Evolutionary conservation across 371 early-diverging fungal species (phyloP), one percentile per base, ranked within the genome.

Genomic region (Rhizopus arrhizus): DNA sequence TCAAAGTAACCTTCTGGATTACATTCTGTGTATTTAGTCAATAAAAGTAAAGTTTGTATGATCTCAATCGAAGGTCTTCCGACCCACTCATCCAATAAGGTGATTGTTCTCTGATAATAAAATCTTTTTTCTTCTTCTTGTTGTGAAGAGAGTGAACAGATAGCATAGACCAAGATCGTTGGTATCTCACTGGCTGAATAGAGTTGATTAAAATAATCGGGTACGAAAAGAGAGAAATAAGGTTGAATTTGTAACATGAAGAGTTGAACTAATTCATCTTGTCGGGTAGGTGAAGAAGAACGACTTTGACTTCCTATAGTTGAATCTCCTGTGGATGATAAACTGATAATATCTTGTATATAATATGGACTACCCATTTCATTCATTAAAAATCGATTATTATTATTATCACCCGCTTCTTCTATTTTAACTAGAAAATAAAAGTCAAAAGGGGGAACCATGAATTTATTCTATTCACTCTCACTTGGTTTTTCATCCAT

Each of bases 21-120:
- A 53, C 15, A 84, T 51, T 88, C 83, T 43, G 77, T 82, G 60
- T 89, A 91, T n/a, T 87, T 86, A 11, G 88, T 81, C 70, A 92
- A 69, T 15, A 91, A 68, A 31, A 91, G 68, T 13, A 92, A 64
- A 2, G 90, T 86, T 34, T 87, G 84, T 5, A 91, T 87, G 10
- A 88, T 87, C 32, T 83, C 79, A 32, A 88, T 67, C 3, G 77
- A 75, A 22, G 91, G 88, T 13, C 77, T 75, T 58, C 88, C 91
- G 58, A 85, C 74, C 58, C 80, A 80, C 50, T 89, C 87, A 61
- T 89, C 89, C 42, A 91, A 73, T 48, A 87, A 55, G 0, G 64
- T 68, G 55, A 73, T 68, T 9, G 75, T 73, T 35, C 66, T 71
- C 50, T 72, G 76, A 58, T 74, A 74, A 55, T 59, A 78, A 32